Conservation (phyloP, 176 grass and related monocot genomes). For the Lolium rigidum region DNA sequence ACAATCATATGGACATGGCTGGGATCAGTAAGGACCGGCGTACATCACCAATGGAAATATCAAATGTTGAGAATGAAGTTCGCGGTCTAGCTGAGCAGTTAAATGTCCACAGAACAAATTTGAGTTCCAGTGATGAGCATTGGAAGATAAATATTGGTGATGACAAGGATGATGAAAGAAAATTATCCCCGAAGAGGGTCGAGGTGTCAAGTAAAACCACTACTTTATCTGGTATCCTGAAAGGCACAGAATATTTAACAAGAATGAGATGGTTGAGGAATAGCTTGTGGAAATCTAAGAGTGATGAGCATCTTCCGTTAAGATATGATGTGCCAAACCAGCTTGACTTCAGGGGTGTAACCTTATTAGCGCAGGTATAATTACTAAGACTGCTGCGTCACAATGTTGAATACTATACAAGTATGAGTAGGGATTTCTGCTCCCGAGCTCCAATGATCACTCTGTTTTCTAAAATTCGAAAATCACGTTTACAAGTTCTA, state of each 20-base stretch:
- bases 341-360: conserved; percentile 48
- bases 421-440: neutral
- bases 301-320: conserved; percentile 51
- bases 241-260: conserved; percentile 51
- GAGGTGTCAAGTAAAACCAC: conserved; percentile 35
- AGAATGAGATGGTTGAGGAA: conserved; percentile 75
- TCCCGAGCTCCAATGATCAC: too few species aligned
- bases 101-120: conserved; percentile 47
- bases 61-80: conserved; percentile 43
- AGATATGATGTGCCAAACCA: conserved; percentile 61
- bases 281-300: conserved; percentile 70
- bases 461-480: too few species aligned
- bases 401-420: conserved; percentile 1
- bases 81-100: conserved; percentile 40
- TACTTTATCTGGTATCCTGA: conserved; percentile 47
- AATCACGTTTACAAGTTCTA: too few species aligned
- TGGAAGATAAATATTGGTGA: conserved; percentile 69
- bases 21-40: conserved; percentile 36
- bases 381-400: neutral
- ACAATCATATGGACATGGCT: neutral
- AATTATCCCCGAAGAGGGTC: conserved; percentile 13
- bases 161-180: conserved; percentile 47
- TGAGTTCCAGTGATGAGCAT: conserved; percentile 39
- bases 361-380: conserved; percentile 65
- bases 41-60: conserved; percentile 45